Evolutionary conservation across 306 rosid genomes (phyloP), one percentile per base, ranked within the genome.

Genomic region (Quercus suber): DNA sequence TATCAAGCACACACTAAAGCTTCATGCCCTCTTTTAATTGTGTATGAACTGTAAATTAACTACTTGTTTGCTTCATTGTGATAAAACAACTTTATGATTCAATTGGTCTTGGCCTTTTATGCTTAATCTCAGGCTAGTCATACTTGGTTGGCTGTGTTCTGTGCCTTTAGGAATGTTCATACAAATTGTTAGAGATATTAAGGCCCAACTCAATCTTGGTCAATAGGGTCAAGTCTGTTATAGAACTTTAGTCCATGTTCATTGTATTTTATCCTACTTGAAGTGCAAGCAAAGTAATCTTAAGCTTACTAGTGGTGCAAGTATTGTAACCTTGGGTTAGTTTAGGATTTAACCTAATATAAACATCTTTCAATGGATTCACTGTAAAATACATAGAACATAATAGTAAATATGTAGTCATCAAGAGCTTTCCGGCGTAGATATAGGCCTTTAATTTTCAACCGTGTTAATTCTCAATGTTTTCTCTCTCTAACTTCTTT

Each of bases 211-310:
- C 61, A 55, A 53, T 55, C 15, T 55, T 43, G 63, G 84, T 95
- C 80, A 90, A 93, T 79, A 91, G 82, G 88, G 86, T 94, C 53
- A 89, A 45, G 53, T 45, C 96, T 73, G 30, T 55, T 84, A 93
- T 89, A 89, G 93, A 45, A 90, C 73, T 95, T 93, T 41, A 85
- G 61, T 69, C 77, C 96, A 55, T 83, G 88, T 37, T 37, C 45
- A 37, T 37, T 45, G 4, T 11, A 45, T 45, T 45, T 45, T 9
- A 45, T 45, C 0, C 13, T 11, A 45, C 0, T 11, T 45, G 53
- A 12, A 45, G 15, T 45, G 53, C 15, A 45, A 11, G 53, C 15
- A 45, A 45, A 45, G 53, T 45, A 45, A 11, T 45, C 15, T 12
- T 45, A 11, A 45, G 53, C 53, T 4, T 45, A 11, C 1, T 45